A percentile compares a stretch with the other conserved stretches of the same genome.
phyloP scores from a whole-genome alignment of 179 eudicot species.

The Nepenthes alata region DNA sequence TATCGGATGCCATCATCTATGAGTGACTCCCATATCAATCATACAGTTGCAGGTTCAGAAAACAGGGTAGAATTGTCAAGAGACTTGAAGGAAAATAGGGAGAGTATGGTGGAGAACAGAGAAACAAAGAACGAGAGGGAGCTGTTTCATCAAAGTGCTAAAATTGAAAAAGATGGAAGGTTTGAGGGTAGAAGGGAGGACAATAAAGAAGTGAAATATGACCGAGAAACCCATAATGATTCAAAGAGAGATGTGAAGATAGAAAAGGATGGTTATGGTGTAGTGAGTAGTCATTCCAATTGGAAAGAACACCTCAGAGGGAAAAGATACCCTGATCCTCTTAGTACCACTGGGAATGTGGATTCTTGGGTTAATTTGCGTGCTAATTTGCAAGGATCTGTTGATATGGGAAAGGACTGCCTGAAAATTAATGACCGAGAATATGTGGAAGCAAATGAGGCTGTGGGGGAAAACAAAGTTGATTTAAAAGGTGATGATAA shows the following conservation, averaged over 20 bases:
- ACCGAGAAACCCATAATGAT: constrained; percentile 35
- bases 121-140: constrained; percentile 29
- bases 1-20: constrained; percentile 23
- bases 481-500: constrained; percentile 71
- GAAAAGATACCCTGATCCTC: constrained; percentile 49
- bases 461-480: constrained; percentile 65
- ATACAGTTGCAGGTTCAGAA: constrained; percentile 18
- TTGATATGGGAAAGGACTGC: constrained; percentile 38
- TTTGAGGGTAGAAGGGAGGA: constrained; percentile 34
- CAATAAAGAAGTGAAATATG: constrained; percentile 43
- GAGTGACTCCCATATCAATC: constrained; percentile 21
- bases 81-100: constrained; percentile 31
- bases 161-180: constrained; percentile 23
- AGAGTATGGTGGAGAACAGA: constrained; percentile 27
- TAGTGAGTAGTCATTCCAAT: constrained; percentile 28
- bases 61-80: constrained; percentile 22
- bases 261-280: constrained; percentile 47
- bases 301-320: constrained; percentile 62
- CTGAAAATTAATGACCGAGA: constrained; percentile 28
- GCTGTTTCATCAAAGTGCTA: constrained; percentile 21
- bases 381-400: constrained; percentile 26
- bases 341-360: constrained; percentile 34
- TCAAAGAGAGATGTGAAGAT: constrained; percentile 39
- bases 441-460: constrained; percentile 43
- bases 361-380: constrained; percentile 39